Percentiles rank a stretch among this genome's conserved stretches.
Conservation (phyloP, 352 stramenopile genomes). For the Lagenidium giganteum region DNA sequence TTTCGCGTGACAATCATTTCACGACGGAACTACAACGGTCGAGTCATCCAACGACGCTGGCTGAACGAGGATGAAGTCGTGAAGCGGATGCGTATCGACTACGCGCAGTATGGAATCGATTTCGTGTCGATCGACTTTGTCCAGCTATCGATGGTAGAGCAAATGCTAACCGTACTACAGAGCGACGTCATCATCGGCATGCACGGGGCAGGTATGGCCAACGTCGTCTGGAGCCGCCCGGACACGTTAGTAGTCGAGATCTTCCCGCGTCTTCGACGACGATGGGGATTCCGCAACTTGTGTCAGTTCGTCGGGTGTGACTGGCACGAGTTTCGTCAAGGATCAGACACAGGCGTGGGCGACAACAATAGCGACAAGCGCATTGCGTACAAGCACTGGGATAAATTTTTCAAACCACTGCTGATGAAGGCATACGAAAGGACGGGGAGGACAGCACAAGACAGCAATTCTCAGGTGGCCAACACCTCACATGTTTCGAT, state of each 20-base stretch:
- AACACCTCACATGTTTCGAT: no score
- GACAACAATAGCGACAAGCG: conserved; percentile 38
- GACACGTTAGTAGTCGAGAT: conserved; percentile 25
- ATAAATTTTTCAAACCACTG: conserved; percentile 33
- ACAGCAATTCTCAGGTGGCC: no score
- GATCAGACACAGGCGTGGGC: conserved; percentile 9
- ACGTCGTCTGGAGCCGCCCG: conserved; percentile 19
- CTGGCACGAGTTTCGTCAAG: conserved; percentile 16
- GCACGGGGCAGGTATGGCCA: conserved; percentile 26
- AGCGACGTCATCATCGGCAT: conserved; percentile 28
- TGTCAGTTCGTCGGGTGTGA: conserved; percentile 23
- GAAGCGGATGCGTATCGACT: no score
- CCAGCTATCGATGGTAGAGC: conserved; percentile 10
- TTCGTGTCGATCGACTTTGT: conserved; percentile 27
- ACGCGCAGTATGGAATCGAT: conserved; percentile 11
- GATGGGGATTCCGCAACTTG: conserved; percentile 24
- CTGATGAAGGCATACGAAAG: no score
- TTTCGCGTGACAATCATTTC: conserved; percentile 22
- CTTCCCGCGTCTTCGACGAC: conserved; percentile 11
- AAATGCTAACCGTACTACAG: conserved; percentile 16
- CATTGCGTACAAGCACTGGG: conserved; percentile 41
- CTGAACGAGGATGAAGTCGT: conserved; percentile 21
- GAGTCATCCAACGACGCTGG: conserved; percentile 20
- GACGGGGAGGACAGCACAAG: no score
- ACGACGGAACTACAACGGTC: conserved; percentile 13